A percentile compares a stretch with the other conserved stretches of the same genome.
Conservation (phyloP, 352 stramenopile genomes). For the Pythium vanterpoolii region DNA sequence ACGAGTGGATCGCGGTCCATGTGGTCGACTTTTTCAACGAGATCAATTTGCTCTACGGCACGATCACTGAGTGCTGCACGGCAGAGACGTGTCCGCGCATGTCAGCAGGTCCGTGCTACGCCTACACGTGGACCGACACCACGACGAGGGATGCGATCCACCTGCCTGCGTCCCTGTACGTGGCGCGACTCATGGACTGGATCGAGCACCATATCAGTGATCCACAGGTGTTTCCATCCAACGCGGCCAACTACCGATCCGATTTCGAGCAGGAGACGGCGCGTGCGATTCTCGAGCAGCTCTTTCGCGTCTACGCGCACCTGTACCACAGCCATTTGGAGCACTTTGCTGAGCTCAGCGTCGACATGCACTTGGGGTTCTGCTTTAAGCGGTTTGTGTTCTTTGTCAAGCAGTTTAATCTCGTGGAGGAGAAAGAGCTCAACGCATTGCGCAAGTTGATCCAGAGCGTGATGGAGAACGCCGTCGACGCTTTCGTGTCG, state of each 20-base stretch:
- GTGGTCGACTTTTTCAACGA: conserved; percentile 94
- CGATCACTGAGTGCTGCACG: conserved; percentile 83
- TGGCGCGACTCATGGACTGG: conserved; percentile 84
- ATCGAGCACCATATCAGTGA: conserved; percentile 85
- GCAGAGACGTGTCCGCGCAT: conserved; percentile 60
- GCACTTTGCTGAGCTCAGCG: conserved; percentile 88
- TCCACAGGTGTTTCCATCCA: conserved; percentile 48
- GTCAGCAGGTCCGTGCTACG: conserved; percentile 79
- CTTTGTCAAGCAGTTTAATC: conserved; percentile 92
- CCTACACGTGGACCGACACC: conserved; percentile 85
- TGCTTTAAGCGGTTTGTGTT: conserved; percentile 98
- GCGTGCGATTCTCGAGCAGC: conserved; percentile 90
- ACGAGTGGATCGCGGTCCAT: conserved; percentile 76
- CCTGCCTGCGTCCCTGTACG: conserved; percentile 79
- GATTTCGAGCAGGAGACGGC: conserved; percentile 27
- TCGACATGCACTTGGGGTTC: conserved; percentile 94
- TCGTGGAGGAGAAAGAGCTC: conserved; percentile 93
- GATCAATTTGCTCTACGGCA: conserved; percentile 88
- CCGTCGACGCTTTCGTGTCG: neutral
- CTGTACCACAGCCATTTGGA: conserved; percentile 95
- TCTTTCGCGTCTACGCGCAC: conserved; percentile 97
- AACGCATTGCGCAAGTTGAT: conserved; percentile 93
- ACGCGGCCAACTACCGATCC: conserved; percentile 14
- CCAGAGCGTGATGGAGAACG: conserved; percentile 27
- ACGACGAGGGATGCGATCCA: conserved; percentile 26